phyloP scores from a whole-genome alignment of 2,329 filamentous ascomycete genomes.

The Fusarium coffeatum region DNA sequence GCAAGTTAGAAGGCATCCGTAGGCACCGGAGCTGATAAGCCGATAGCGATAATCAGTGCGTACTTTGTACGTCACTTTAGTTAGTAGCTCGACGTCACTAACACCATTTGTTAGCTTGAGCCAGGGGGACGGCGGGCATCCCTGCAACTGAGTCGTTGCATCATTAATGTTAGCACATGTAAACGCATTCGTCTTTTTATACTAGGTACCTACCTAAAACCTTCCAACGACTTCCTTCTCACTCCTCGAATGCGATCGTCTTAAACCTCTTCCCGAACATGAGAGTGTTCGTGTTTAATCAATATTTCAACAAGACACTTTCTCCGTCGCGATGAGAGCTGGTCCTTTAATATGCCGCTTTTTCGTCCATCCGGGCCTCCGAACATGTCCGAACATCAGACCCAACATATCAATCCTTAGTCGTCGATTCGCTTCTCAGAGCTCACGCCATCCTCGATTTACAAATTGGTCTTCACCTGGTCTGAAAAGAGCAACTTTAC shows the following conservation, averaged over 20 bases:
- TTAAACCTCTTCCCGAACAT: constrained; percentile 32
- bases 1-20: neutral
- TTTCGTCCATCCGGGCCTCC: constrained; percentile 55
- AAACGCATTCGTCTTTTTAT: constrained; percentile 4
- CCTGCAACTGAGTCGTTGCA: constrained; percentile 36
- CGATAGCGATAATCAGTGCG: constrained; percentile 2
- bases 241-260: constrained; percentile 26
- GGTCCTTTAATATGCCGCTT: constrained; percentile 57
- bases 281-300: constrained; percentile 26
- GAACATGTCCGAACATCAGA: constrained; percentile 40
- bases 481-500: constrained; percentile 49
- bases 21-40: neutral
- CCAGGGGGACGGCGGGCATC: constrained; percentile 35
- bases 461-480: constrained; percentile 42
- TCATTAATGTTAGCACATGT: constrained; percentile 41
- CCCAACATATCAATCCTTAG: constrained; percentile 26
- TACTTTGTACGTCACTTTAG: constrained; percentile 31
- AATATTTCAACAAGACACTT: constrained; percentile 9
- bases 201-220: neutral
- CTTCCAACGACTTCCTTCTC: neutral
- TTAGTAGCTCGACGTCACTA: constrained; percentile 47
- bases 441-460: constrained; percentile 40
- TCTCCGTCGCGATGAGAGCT: constrained; percentile 59
- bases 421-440: constrained; percentile 44
- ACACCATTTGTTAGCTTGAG: constrained; percentile 14